Evolutionary conservation across 2,329 filamentous ascomycete genomes (phyloP).

Genomic region (Colletotrichum lindemuthianum): DNA sequence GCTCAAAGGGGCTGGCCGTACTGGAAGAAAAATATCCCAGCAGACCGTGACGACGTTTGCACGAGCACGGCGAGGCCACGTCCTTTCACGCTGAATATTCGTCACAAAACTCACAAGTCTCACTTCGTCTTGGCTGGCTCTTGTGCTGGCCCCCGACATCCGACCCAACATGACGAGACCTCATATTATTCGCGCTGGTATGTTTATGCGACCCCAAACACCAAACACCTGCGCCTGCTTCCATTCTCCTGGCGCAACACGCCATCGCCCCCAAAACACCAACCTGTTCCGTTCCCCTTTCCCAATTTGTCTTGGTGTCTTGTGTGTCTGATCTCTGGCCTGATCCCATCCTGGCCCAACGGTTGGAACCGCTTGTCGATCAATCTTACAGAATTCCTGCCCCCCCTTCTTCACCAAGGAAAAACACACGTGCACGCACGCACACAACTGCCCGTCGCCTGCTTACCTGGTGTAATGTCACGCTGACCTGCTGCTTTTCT

Average conservation of each 20-base stretch:
- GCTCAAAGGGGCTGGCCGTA: conserved; percentile 25
- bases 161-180: conserved; percentile 65
- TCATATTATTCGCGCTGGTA: conserved; percentile 70
- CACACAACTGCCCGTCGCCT: conserved; percentile 4
- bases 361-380: conserved; percentile 31
- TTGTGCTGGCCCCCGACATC: conserved; percentile 28
- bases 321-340: conserved; percentile 33
- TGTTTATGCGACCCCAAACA: conserved; percentile 42
- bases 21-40: conserved; percentile 27
- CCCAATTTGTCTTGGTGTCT: conserved; percentile 25
- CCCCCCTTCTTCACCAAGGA: conserved; percentile 16
- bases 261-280: conserved; percentile 29
- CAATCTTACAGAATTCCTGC: conserved; percentile 32
- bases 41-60: conserved; percentile 18
- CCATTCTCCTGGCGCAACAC: conserved; percentile 33
- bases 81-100: no score
- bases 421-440: background rate
- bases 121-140: conserved; percentile 24
- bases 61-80: background rate
- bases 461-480: conserved; percentile 25
- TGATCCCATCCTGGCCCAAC: conserved; percentile 33
- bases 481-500: conserved; percentile 26
- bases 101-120: conserved; percentile 22
- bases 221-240: conserved; percentile 33
- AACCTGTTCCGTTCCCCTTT: conserved; percentile 19